Evolutionary conservation across 2,329 filamentous ascomycete species (phyloP).

Genomic region (Aspergillus unguis): DNA sequence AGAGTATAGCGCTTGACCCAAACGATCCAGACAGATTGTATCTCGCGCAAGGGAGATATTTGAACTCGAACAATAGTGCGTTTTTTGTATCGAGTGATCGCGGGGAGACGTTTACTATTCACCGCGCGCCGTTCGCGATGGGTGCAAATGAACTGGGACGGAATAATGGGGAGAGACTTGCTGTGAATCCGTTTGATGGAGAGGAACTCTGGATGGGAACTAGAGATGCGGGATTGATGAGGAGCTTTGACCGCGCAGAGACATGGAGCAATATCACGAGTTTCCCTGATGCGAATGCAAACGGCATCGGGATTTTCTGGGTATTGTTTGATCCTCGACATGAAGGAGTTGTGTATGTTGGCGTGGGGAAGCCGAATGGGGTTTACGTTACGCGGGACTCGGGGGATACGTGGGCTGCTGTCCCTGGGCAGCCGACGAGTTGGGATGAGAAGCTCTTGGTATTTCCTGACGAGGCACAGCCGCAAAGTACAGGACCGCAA

Average conservation of each 20-base stretch:
- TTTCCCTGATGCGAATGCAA: conserved; percentile 11
- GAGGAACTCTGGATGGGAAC: conserved; percentile 16
- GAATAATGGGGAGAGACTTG: conserved; percentile 17
- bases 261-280: conserved; percentile 15
- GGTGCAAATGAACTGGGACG: conserved; percentile 15
- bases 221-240: conserved; percentile 13
- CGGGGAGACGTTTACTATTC: conserved; percentile 8
- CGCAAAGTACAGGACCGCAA: conserved; percentile 13
- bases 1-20: conserved; percentile 15
- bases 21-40: conserved; percentile 12
- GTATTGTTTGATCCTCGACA: conserved; percentile 14
- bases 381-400: conserved; percentile 11
- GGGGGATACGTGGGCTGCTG: conserved; percentile 10
- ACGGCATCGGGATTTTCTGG: conserved; percentile 14
- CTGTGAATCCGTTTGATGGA: conserved; percentile 15
- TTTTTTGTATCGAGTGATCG: conserved; percentile 15
- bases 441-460: conserved; percentile 12
- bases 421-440: conserved; percentile 13
- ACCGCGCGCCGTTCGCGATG: conserved; percentile 13
- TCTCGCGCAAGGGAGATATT: conserved; percentile 14
- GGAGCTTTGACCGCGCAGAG: conserved; percentile 10
- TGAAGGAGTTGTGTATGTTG: conserved; percentile 13
- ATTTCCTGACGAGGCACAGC: conserved; percentile 13
- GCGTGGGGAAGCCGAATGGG: conserved; percentile 10
- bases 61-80: conserved; percentile 10